Base-by-base conservation (phyloP, 306 rosid species). In the Clitoria ternatea region DNA sequence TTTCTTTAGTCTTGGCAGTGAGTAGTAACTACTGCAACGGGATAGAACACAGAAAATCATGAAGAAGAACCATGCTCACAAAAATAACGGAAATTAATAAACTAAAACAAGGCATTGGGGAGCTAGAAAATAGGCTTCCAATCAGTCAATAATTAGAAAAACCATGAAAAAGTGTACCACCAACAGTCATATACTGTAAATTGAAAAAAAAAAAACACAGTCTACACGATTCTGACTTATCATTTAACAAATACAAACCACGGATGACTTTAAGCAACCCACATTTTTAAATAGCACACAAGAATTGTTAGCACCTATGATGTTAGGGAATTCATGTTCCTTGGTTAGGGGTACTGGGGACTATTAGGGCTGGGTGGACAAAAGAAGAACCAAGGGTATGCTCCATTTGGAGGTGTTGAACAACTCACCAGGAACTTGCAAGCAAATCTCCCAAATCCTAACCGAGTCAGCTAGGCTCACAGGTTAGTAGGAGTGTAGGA, bases 101-200 rank as follows among this genome's bases (percentile, higher is more conserved):
- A 43, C 39, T 27, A 0, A 19, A 19, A 43, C 39, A 37, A 0
- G 37, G 2, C 13, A 15, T 18, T 52, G 0, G 35, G 23, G 44
- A 59, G 45, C 30, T 56, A 24, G 20, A 6, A 12, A 2, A 56
- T 14, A 15, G 20, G 22, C 20, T 54, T 75, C 48, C 39, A 67
- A 18, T 44, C 19, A 2, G 24, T 62, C 24, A 26, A 20, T 9
- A 49, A 29, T 18, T 53, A 74, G 43, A 43, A 75, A 75, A 44
- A 14, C 22, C 50, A 15, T 44, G 7, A 44, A 44, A 32, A 44
- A 20, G 14, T 14, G 10, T 44, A 14, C 22, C 22, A 44, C 3
- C 6, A 44, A 15, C 20, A 27, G 61, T 24, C 47, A 64, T 54
- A 42, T 39, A 27, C 98, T 89, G 98, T 52, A 59, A 78, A 85